Evolutionary conservation across 2,329 filamentous ascomycete species (phyloP).

Genomic region (Rutstroemia sp.): DNA sequence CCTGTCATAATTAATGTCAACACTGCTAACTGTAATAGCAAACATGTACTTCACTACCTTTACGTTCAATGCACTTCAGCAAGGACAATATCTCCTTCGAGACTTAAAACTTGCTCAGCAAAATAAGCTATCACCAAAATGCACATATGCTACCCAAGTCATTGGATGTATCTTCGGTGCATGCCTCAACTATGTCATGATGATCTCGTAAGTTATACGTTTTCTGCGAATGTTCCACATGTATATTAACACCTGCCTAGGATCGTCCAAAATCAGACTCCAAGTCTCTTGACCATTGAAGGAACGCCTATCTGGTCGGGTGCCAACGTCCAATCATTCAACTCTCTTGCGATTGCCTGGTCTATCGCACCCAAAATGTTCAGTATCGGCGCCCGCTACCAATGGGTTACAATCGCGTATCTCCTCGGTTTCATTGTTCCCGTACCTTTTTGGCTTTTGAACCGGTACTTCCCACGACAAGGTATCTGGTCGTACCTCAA

Average conservation of each 20-base stretch:
- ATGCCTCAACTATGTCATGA: constrained; percentile 50
- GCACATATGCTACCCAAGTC: constrained; percentile 33
- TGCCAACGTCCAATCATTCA: constrained; percentile 45
- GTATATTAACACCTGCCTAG: constrained; percentile 48
- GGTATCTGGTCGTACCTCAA: constrained; percentile 58
- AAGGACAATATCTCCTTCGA: constrained; percentile 38
- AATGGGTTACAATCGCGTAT: constrained; percentile 62
- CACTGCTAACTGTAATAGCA: constrained; percentile 30
- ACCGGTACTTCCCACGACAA: constrained; percentile 49
- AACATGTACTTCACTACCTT: constrained; percentile 71
- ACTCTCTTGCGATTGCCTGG: constrained; percentile 65
- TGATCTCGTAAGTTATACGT: constrained; percentile 38
- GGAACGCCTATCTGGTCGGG: constrained; percentile 57
- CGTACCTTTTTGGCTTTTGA: constrained; percentile 45
- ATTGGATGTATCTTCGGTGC: constrained; percentile 36
- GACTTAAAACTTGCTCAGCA: constrained; percentile 46
- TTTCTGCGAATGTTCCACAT: constrained; percentile 29
- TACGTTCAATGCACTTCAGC: constrained; percentile 42
- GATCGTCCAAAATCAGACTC: constrained; percentile 57
- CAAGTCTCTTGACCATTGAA: constrained; percentile 54
- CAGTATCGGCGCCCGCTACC: constrained; percentile 53
- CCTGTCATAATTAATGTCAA: too few species aligned
- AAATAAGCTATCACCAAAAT: constrained; percentile 36
- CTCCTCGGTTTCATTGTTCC: constrained; percentile 60
- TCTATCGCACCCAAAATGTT: constrained; percentile 67